These are phyloP conservation scores for Circinella minor DNA, from an alignment of 371 early-diverging fungal species.

Conservation along the genomic window DNA sequence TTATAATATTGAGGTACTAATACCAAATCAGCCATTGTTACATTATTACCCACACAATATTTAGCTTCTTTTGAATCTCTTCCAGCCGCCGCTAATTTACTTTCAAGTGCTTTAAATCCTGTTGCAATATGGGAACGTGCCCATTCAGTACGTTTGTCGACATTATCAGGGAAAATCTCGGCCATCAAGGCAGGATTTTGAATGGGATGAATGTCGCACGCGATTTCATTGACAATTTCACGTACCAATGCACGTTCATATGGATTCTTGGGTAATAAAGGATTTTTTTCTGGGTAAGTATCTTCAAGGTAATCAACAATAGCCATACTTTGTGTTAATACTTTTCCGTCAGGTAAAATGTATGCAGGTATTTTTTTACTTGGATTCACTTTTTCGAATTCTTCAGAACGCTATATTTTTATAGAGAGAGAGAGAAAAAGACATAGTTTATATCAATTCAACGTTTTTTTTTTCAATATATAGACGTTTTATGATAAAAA, in stretches of 20 bases:
- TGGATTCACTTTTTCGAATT: slow-evolving; percentile 71
- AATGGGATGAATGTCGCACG: slow-evolving; percentile 89
- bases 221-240: slow-evolving; percentile 72
- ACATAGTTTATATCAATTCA: neutral
- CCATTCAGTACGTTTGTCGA: slow-evolving; percentile 65
- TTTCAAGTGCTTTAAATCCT: slow-evolving; percentile 54
- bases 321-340: slow-evolving; percentile 75
- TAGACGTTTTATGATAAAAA: too few relatives aligned
- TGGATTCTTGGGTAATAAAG: slow-evolving; percentile 80
- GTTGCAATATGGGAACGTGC: slow-evolving; percentile 57
- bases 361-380: slow-evolving; percentile 73
- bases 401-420: slow-evolving; percentile 29
- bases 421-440: too few relatives aligned
- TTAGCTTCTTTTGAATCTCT: slow-evolving; percentile 56
- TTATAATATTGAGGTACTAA: slow-evolving; percentile 86
- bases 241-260: slow-evolving; percentile 72
- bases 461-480: neutral
- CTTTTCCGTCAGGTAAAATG: slow-evolving; percentile 55
- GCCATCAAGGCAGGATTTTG: slow-evolving; percentile 82
- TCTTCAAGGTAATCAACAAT: slow-evolving; percentile 93
- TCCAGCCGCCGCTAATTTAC: slow-evolving; percentile 39
- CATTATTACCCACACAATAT: slow-evolving; percentile 81
- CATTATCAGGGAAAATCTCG: slow-evolving; percentile 57
- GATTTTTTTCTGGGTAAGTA: slow-evolving; percentile 55
- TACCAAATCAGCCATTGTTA: slow-evolving; percentile 87